Percentiles rank a stretch among this genome's conserved stretches.
phyloP scores from a whole-genome alignment of 306 rosid species.

The Cicer pinnatifidum region DNA sequence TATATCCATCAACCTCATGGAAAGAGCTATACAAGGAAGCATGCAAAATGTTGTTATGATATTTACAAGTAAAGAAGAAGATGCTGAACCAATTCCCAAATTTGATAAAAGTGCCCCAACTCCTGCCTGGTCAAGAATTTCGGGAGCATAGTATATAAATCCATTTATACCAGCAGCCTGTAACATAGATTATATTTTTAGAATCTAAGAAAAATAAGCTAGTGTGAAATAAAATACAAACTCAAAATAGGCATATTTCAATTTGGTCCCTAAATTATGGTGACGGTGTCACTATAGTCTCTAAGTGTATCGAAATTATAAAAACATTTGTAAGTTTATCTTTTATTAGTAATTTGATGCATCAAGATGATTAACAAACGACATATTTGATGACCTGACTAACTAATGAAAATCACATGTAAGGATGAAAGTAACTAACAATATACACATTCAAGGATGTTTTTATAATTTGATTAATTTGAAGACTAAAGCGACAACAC shows the following conservation, averaged over 20 bases:
- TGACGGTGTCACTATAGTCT: too few relatives aligned
- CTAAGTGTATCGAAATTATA: too few relatives aligned
- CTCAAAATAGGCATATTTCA: neutral
- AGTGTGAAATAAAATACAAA: neutral
- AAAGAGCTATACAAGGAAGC: slow-evolving; percentile 73
- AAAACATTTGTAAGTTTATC: too few relatives aligned
- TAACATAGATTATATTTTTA: slow-evolving; percentile 17
- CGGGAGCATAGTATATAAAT: slow-evolving; percentile 69
- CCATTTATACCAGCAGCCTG: slow-evolving; percentile 77
- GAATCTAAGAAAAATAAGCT: neutral
- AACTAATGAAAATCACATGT: too few relatives aligned
- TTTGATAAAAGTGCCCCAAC: slow-evolving; percentile 61
- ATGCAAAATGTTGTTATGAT: slow-evolving; percentile 56
- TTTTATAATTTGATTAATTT: too few relatives aligned
- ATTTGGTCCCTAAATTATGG: neutral
- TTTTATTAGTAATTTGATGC: too few relatives aligned
- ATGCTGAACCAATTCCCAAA: slow-evolving; percentile 50
- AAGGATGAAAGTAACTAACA: too few relatives aligned
- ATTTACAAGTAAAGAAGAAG: slow-evolving; percentile 61
- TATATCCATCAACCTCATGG: slow-evolving; percentile 73
- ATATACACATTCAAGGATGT: too few relatives aligned
- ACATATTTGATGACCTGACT: rapidly evolving
- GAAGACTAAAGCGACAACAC: too few relatives aligned
- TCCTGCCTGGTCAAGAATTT: slow-evolving; percentile 64
- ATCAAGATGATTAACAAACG: too few relatives aligned